A percentile compares a stretch with the other conserved stretches of the same genome.
These are phyloP conservation scores for Dryas drummondii DNA, from an alignment of 306 rosid species.

Conservation along the genomic window DNA sequence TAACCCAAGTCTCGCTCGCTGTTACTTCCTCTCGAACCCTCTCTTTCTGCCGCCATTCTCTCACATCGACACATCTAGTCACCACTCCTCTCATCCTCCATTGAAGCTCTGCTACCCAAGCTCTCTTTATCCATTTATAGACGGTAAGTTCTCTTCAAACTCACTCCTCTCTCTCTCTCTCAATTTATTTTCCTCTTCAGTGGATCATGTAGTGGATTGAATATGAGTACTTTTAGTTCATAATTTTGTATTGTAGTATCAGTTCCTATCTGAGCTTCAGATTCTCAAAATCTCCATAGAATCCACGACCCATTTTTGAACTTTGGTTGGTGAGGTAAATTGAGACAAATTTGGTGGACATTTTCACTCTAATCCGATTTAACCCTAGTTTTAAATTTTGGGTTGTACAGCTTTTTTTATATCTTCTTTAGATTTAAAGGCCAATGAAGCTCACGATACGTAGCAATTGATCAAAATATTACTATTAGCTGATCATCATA, in stretches of 20 bases:
- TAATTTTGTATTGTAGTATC: not conserved
- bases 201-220: not conserved
- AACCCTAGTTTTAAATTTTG: not conserved
- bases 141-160: not conserved
- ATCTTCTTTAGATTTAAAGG: too few relatives aligned
- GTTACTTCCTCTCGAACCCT: not conserved
- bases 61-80: not conserved
- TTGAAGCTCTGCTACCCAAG: conserved; percentile 1
- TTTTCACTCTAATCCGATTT: too few relatives aligned
- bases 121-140: not conserved
- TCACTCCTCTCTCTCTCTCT: not conserved
- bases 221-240: not conserved
- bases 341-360: too few relatives aligned
- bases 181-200: not conserved
- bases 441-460: too few relatives aligned
- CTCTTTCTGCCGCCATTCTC: not conserved
- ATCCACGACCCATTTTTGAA: not conserved
- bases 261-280: not conserved
- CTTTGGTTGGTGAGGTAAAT: not conserved
- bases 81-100: not conserved
- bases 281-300: not conserved
- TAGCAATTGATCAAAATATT: too few relatives aligned
- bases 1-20: not conserved
- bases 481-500: too few relatives aligned
- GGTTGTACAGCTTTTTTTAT: not conserved